These are phyloP conservation scores for Pelargonium exstipulatum DNA, from an alignment of 441 rosid species.

Conservation along the genomic window DNA sequence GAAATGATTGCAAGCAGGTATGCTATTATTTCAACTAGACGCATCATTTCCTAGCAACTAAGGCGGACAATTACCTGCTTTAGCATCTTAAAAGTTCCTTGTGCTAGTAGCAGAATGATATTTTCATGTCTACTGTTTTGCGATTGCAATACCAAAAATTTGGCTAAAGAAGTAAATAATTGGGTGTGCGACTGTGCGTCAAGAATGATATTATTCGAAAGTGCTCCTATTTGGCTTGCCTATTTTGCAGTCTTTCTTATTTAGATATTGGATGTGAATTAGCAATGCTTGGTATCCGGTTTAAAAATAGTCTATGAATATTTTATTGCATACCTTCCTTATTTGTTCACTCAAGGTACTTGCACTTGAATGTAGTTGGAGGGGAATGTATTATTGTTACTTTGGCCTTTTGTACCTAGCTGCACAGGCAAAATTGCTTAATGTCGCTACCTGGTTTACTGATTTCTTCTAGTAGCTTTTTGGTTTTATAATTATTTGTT, in stretches of 20 bases:
- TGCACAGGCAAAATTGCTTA: neutral
- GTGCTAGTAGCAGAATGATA: neutral
- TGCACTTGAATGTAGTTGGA: too few species aligned
- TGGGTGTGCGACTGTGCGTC: neutral
- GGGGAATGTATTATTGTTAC: neutral
- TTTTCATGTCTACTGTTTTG: neutral
- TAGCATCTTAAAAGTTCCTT: neutral
- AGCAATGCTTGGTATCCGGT: neutral
- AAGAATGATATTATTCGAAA: neutral
- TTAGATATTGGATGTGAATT: neutral
- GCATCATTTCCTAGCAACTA: neutral
- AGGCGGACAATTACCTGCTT: neutral
- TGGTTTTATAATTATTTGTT: neutral
- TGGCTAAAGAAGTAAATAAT: neutral
- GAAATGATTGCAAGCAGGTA: slow-evolving; percentile 96
- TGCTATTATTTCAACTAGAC: neutral
- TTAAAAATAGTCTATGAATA: neutral
- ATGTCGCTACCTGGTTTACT: neutral
- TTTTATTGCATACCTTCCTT: neutral
- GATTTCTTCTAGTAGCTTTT: neutral
- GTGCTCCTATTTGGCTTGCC: neutral
- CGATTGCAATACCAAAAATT: neutral
- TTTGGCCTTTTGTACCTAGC: neutral
- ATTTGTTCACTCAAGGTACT: too few species aligned
- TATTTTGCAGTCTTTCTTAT: neutral